Base-by-base conservation (phyloP, 2,329 filamentous ascomycete genomes). In the Diaporthe citriasiana region DNA sequence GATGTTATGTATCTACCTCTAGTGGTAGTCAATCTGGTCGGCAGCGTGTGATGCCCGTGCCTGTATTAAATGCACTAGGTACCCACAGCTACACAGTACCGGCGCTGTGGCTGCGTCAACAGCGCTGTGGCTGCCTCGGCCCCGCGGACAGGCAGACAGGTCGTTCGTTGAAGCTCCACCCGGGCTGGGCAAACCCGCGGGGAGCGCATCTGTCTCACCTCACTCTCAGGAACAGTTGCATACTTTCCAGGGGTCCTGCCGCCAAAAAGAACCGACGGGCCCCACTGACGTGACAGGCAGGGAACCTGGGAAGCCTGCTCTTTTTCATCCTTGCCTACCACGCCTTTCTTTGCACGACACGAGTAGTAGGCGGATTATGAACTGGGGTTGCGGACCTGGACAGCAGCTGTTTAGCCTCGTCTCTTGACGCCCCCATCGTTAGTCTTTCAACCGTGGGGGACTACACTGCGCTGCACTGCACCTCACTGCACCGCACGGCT, bases 131-230 rank as follows among this genome's bases (percentile, higher is more conserved):
- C 4, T 60, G 55, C 35, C 69, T 71, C 40, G 56, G 45, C 27
- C 66, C 53, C 50, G 42, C 38, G 53, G 70, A 27, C n/a, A 45
- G 50, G 47, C 42, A 17, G 42, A 19, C 42, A n/a, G n/a, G n/a
- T n/a, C n/a, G 42, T 15, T 53, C 33, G 25, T 4, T 27, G 25
- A 55, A 72, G 73, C 8, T 53, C 42, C 69, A 71, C 56, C 69
- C 27, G n/a, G 69, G 45, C 45, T 66, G 45, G 60, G 60, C 60
- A 66, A 66, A 66, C 60, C 60, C 60, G 60, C 60, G 40, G 59
- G 59, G 59, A 47, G 59, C 60, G 63, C 45, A 51, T 25, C 63
- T 19, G 45, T 38, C 63, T 68, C 60, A 27, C 25, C 19, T 55
- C 47, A 50, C n/a, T 19, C 40, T n/a, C 63, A 53, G 63, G 63